Percentiles rank a stretch among this genome's conserved stretches.
These are phyloP conservation scores for Ogataea hybrid DNA, from an alignment of 1,139 yeast genomes.

Conservation along the genomic window DNA sequence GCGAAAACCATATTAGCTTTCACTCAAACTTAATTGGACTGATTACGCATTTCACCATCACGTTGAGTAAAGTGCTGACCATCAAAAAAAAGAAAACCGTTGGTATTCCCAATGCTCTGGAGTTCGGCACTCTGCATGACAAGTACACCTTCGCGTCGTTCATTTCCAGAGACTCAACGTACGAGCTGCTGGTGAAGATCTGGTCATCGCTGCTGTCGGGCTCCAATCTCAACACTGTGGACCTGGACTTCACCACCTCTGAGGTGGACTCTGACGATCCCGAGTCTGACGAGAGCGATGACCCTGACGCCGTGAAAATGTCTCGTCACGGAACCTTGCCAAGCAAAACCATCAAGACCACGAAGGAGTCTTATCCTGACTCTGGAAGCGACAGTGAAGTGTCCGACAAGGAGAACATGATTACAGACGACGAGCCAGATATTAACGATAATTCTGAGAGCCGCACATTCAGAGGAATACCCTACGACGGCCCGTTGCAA, in stretches of 20 bases:
- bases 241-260: conserved; percentile 26
- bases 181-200: conserved; percentile 56
- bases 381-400: conserved; percentile 23
- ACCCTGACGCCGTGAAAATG: conserved; percentile 22
- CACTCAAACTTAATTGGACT: conserved; percentile 74
- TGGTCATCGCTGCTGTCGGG: conserved; percentile 41
- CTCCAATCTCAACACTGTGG: conserved; percentile 17
- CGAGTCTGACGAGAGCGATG: conserved; percentile 24
- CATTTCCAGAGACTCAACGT: conserved; percentile 63
- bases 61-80: conserved; percentile 66
- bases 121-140: conserved; percentile 67
- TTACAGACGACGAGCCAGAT: conserved; percentile 31
- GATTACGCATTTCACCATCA: conserved; percentile 65
- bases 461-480: conserved; percentile 40
- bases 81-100: conserved; percentile 74
- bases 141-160: conserved; percentile 73
- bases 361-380: conserved; percentile 18
- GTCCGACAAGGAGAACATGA: conserved; percentile 34
- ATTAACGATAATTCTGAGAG: conserved; percentile 44
- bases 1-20: conserved; percentile 60
- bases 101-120: conserved; percentile 72
- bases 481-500: conserved; percentile 51
- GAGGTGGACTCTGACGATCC: conserved; percentile 25
- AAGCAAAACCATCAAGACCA: conserved; percentile 9
- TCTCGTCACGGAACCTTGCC: conserved; percentile 4